A percentile compares a stretch with the other conserved stretches of the same genome.
phyloP scores from a whole-genome alignment of 2,329 filamentous ascomycete species.

The Aquanectria penicillioides region DNA sequence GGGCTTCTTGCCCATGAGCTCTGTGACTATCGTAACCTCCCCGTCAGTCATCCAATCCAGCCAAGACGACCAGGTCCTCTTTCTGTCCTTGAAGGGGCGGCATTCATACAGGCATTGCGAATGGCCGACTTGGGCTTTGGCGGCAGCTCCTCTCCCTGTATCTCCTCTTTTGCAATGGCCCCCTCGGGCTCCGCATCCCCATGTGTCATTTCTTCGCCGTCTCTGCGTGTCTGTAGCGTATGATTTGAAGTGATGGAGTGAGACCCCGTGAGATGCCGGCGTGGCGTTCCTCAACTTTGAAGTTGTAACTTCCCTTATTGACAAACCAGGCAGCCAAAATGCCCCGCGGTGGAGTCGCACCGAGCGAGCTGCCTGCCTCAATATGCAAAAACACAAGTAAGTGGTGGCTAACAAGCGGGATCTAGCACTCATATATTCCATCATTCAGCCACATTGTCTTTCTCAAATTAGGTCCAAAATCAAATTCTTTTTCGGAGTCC shows the following conservation, averaged over 20 bases:
- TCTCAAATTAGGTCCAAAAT: too few species aligned
- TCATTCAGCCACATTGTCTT: too few species aligned
- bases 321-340: slow-evolving; percentile 22
- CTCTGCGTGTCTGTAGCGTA: neutral
- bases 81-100: neutral
- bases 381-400: neutral
- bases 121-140: slow-evolving; percentile 21
- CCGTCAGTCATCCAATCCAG: too few species aligned
- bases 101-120: slow-evolving; percentile 55
- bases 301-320: too few species aligned
- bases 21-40: slow-evolving; percentile 29
- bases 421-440: neutral
- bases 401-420: neutral
- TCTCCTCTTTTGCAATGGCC: slow-evolving; percentile 55
- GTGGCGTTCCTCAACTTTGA: too few species aligned
- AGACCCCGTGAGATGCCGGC: neutral
- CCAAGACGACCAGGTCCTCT: too few species aligned
- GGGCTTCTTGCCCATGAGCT: slow-evolving; percentile 51
- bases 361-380: too few species aligned
- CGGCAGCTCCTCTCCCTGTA: slow-evolving; percentile 45
- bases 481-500: too few species aligned
- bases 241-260: neutral
- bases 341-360: slow-evolving; percentile 31
- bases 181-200: slow-evolving; percentile 48
- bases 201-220: slow-evolving; percentile 36